A percentile compares a stretch with the other conserved stretches of the same genome.
phyloP scores from a whole-genome alignment of 106 monocot species.

The Apostasia ramifera region DNA sequence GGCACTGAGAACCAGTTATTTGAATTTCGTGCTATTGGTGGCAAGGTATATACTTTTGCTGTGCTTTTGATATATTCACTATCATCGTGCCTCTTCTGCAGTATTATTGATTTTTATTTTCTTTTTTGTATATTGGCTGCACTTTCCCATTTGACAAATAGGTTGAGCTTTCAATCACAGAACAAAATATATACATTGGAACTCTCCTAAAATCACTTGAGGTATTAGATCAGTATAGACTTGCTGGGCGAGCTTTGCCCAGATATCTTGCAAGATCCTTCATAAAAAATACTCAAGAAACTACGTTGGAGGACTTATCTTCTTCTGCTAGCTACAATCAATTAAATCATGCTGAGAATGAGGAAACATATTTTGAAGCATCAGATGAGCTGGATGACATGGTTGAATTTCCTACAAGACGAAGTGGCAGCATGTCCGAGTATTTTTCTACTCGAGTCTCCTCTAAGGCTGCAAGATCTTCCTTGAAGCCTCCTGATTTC shows the following conservation, averaged over 20 bases:
- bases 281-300: conserved; percentile 31
- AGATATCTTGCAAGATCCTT: conserved; percentile 93
- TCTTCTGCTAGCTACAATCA: conserved; percentile 8
- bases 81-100: conserved; percentile 2
- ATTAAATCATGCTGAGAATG: conserved; percentile 36
- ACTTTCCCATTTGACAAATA: conserved; percentile 11
- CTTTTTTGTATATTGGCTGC: background rate
- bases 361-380: conserved; percentile 89
- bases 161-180: conserved; percentile 88
- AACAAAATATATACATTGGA: conserved; percentile 68
- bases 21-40: conserved; percentile 88
- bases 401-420: conserved; percentile 24
- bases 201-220: conserved; percentile 82
- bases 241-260: conserved; percentile 13
- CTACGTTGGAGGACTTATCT: conserved; percentile 7
- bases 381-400: conserved; percentile 57
- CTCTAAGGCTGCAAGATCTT: conserved; percentile 18
- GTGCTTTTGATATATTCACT: background rate
- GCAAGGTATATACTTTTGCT: conserved; percentile 51
- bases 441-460: conserved; percentile 23
- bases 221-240: conserved; percentile 72
- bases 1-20: conserved; percentile 64
- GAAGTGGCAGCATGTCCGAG: conserved; percentile 25
- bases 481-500: conserved; percentile 62
- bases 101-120: background rate